phyloP scores from a whole-genome alignment of 805 yeast genomes.

The Saccharomycopsis amapae region DNA sequence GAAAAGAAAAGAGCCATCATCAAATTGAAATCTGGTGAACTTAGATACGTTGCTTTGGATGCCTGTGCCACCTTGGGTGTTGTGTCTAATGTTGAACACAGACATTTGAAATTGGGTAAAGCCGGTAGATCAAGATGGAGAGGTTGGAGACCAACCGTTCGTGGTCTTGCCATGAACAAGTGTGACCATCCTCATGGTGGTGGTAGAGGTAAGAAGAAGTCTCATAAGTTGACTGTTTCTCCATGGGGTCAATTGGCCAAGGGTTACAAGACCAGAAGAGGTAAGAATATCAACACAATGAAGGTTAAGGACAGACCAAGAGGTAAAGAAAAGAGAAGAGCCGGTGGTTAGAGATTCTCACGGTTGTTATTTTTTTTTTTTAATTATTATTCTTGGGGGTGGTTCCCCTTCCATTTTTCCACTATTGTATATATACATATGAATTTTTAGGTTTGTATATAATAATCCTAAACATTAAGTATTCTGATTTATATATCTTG shows the following conservation, averaged over 20 bases:
- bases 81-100: slow-evolving; percentile 89
- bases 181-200: slow-evolving; percentile 99
- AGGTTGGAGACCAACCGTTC: slow-evolving; percentile 90
- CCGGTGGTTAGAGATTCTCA: too few species aligned
- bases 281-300: slow-evolving; percentile 75
- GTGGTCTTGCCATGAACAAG: slow-evolving; percentile 98
- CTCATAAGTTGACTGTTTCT: slow-evolving; percentile 87
- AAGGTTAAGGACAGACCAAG: slow-evolving; percentile 91
- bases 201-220: slow-evolving; percentile 99
- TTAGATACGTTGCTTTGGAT: slow-evolving; percentile 75
- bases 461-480: too few species aligned
- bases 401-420: too few species aligned
- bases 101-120: slow-evolving; percentile 83
- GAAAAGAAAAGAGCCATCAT: slow-evolving; percentile 67
- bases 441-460: too few species aligned
- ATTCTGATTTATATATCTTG: too few species aligned
- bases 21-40: slow-evolving; percentile 86
- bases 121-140: slow-evolving; percentile 92
- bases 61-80: slow-evolving; percentile 93
- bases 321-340: slow-evolving; percentile 40
- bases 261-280: slow-evolving; percentile 91
- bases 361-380: too few species aligned
- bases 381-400: too few species aligned
- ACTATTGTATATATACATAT: too few species aligned
- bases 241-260: slow-evolving; percentile 94